phyloP scores from a whole-genome alignment of 768 basidiomycete species.

The Pilatotrama ljubarskyi region DNA sequence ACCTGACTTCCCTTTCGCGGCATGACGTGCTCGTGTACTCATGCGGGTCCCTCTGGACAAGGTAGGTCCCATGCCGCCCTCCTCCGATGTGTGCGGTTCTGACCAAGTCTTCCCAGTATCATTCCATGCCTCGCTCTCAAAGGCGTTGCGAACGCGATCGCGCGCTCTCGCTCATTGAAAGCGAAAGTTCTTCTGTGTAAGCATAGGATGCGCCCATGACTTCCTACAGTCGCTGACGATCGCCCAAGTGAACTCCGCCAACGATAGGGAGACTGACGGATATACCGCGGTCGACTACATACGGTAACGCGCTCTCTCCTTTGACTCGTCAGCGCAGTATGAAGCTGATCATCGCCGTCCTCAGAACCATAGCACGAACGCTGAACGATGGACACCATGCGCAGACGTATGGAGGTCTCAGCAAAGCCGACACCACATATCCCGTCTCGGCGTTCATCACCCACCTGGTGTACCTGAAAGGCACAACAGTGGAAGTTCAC shows the following conservation, averaged over 20 bases:
- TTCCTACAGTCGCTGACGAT: conserved; percentile 8
- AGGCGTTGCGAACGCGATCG: conserved; percentile 77
- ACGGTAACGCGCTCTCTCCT: conserved; percentile 42
- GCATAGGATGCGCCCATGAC: conserved; percentile 27
- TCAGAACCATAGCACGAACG: conserved; percentile 66
- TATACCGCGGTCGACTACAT: conserved; percentile 88
- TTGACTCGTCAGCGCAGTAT: background rate
- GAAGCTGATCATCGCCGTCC: conserved; percentile 6
- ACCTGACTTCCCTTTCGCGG: conserved; percentile 58
- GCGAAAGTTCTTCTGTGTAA: conserved; percentile 85
- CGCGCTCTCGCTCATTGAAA: conserved; percentile 64
- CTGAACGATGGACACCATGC: conserved; percentile 62
- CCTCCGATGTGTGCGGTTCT: background rate
- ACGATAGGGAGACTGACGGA: conserved; percentile 88
- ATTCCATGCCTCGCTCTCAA: conserved; percentile 89
- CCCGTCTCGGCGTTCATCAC: conserved; percentile 82
- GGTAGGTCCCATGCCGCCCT: conserved; percentile 45
- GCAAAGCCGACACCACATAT: conserved; percentile 61
- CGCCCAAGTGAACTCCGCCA: conserved; percentile 73
- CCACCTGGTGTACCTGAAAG: conserved; percentile 77
- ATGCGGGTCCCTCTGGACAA: conserved; percentile 94
- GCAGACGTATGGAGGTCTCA: conserved; percentile 51
- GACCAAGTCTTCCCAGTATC: conserved; percentile 50
- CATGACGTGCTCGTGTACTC: conserved; percentile 83
- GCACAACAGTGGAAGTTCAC: conserved; percentile 63